Percentiles rank a stretch among this genome's conserved stretches.
Conservation (phyloP, 2,329 filamentous ascomycete genomes). For the Exophiala mesophila region DNA sequence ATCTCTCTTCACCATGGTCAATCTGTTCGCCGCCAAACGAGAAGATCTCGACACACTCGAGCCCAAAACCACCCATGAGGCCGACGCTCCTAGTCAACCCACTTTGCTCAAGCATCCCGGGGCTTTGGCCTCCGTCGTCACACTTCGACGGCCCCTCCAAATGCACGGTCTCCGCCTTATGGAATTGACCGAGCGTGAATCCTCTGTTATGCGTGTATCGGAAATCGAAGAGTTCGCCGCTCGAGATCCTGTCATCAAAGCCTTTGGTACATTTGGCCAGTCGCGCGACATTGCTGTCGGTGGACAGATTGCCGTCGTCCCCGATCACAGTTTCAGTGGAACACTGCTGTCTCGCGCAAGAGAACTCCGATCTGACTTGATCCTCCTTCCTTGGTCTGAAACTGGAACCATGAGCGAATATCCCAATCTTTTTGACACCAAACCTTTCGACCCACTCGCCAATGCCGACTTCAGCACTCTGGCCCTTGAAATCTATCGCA, state of each 20-base stretch:
- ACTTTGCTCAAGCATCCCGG: slow-evolving; percentile 15
- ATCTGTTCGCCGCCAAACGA: slow-evolving; percentile 50
- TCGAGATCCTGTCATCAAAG: slow-evolving; percentile 81
- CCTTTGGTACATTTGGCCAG: slow-evolving; percentile 81
- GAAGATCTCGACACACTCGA: slow-evolving; percentile 21
- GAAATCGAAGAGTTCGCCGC: slow-evolving; percentile 69
- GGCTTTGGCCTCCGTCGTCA: slow-evolving; percentile 9
- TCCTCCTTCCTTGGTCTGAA: slow-evolving; percentile 87
- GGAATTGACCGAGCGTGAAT: slow-evolving; percentile 85
- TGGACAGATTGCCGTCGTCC: slow-evolving; percentile 74
- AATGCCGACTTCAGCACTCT: slow-evolving; percentile 50
- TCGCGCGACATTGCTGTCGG: slow-evolving; percentile 79
- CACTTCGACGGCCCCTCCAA: slow-evolving; percentile 53
- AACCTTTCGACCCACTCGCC: slow-evolving; percentile 41
- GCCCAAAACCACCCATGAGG: slow-evolving; percentile 22
- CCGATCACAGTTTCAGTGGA: slow-evolving; percentile 72
- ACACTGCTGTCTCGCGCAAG: slow-evolving; percentile 66
- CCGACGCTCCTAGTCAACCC: slow-evolving; percentile 4
- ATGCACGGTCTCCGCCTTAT: slow-evolving; percentile 82
- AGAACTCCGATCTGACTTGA: slow-evolving; percentile 65
- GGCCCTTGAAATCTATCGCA: slow-evolving; percentile 52
- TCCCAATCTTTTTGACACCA: slow-evolving; percentile 31
- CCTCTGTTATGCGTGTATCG: slow-evolving; percentile 89
- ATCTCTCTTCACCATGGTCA: slow-evolving; percentile 74
- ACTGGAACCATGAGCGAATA: slow-evolving; percentile 70